A percentile compares a stretch with the other conserved stretches of the same genome.
These are phyloP conservation scores for Rhynchosporium agropyri DNA, from an alignment of 2,329 filamentous ascomycete genomes.

Conservation along the genomic window DNA sequence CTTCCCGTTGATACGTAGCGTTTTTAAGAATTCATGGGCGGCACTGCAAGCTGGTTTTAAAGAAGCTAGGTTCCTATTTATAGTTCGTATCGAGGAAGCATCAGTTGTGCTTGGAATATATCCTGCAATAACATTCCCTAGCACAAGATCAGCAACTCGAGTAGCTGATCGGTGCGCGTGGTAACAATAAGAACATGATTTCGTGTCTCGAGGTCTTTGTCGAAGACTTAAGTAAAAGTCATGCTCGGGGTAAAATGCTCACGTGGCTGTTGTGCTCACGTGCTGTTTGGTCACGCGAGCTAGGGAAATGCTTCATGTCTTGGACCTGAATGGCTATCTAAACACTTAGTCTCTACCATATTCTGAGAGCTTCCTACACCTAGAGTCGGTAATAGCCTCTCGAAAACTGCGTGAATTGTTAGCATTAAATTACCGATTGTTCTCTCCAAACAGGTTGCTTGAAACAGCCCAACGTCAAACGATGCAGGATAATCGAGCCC, in stretches of 20 bases:
- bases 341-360: neutral
- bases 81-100: too few relatives aligned
- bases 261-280: neutral
- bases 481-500: neutral
- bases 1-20: too few relatives aligned
- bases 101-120: too few relatives aligned
- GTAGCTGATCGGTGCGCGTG: too few relatives aligned
- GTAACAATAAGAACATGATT: neutral
- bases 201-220: neutral
- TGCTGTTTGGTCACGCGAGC: conserved; percentile 1
- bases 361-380: neutral
- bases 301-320: neutral
- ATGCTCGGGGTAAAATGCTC: neutral
- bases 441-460: neutral
- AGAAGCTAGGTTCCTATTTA: too few relatives aligned
- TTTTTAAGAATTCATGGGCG: too few relatives aligned
- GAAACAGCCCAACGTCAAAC: neutral
- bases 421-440: neutral
- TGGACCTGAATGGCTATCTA: neutral
- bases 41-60: too few relatives aligned
- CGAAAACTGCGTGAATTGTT: neutral
- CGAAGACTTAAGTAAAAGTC: neutral
- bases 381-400: neutral
- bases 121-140: too few relatives aligned
- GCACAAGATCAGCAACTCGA: too few relatives aligned